Conservation (phyloP, 2,329 filamentous ascomycete genomes). For the Tolypocladium tundrense region DNA sequence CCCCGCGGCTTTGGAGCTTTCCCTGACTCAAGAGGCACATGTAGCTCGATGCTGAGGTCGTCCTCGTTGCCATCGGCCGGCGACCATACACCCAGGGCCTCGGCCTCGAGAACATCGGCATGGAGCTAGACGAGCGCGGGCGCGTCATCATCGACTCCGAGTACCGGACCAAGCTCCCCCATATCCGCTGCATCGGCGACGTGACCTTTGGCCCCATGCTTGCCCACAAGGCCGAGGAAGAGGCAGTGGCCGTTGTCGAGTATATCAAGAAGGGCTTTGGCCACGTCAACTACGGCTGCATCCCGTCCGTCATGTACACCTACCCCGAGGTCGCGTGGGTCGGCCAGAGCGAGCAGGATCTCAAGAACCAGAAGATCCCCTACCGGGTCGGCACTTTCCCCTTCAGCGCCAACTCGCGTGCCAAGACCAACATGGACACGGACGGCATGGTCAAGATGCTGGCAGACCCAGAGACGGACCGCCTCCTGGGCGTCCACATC, state of each 20-base stretch:
- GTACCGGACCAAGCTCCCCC: conserved; percentile 94
- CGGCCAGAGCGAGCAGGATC: conserved; percentile 90
- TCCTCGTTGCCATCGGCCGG: conserved; percentile 92
- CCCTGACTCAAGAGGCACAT: not conserved
- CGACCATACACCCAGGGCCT: conserved; percentile 89
- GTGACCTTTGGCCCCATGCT: conserved; percentile 98
- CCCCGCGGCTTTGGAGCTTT: not conserved
- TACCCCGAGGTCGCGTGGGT: conserved; percentile 98
- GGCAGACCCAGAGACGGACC: conserved; percentile 90
- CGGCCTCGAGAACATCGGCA: conserved; percentile 84
- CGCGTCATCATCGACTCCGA: conserved; percentile 96
- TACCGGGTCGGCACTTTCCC: conserved; percentile 94
- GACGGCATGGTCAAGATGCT: conserved; percentile 97
- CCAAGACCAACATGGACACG: conserved; percentile 96
- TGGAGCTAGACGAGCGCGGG: conserved; percentile 86
- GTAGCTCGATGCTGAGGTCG: conserved; percentile 85
- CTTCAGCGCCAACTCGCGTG: conserved; percentile 95
- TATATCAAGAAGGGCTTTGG: conserved; percentile 97
- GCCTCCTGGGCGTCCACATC: conserved; percentile 92
- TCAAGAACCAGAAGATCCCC: conserved; percentile 81
- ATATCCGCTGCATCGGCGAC: conserved; percentile 95
- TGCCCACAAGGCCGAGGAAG: conserved; percentile 98
- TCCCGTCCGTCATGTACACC: conserved; percentile 99
- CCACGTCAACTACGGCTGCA: conserved; percentile 97
- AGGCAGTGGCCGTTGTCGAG: conserved; percentile 88